A percentile compares a stretch with the other conserved stretches of the same genome.
Conservation (phyloP, 371 early-diverging fungal species). For the Apophysomyces sp. region DNA sequence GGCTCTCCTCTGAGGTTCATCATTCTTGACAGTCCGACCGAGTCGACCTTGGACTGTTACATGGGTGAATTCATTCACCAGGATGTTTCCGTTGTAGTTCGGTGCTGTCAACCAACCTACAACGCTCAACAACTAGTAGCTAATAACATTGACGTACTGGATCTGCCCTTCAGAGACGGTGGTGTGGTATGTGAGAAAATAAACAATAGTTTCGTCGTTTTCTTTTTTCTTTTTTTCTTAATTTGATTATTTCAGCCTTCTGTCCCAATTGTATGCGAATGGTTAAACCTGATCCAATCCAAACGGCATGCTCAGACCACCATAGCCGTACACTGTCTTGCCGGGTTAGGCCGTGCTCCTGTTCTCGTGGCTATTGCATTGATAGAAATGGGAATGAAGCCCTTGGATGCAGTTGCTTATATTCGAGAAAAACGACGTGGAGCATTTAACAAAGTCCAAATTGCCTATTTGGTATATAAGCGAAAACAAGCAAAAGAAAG, state of each 20-base stretch:
- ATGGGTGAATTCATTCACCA: constrained; percentile 66
- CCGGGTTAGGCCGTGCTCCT: constrained; percentile 79
- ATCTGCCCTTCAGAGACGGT: constrained; percentile 47
- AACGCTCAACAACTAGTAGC: constrained; percentile 63
- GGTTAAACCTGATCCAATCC: constrained; percentile 67
- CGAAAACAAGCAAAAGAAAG: not conserved
- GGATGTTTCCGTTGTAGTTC: constrained; percentile 78
- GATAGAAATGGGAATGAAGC: constrained; percentile 78
- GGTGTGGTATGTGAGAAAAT: constrained; percentile 43
- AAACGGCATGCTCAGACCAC: constrained; percentile 52
- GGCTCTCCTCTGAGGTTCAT: constrained; percentile 65
- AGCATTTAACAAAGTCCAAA: constrained; percentile 81
- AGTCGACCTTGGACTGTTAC: constrained; percentile 72
- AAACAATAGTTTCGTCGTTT: not conserved
- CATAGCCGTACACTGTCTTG: constrained; percentile 85
- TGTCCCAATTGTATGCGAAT: constrained; percentile 59
- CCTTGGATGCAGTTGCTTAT: constrained; percentile 76
- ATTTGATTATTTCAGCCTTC: constrained; percentile 53
- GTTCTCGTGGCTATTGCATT: constrained; percentile 78
- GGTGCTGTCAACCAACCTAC: constrained; percentile 83
- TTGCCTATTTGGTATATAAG: constrained; percentile 54
- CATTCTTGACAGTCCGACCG: constrained; percentile 85
- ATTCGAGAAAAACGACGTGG: constrained; percentile 78
- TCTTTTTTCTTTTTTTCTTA: not conserved
- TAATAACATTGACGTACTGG: constrained; percentile 17